A percentile compares a stretch with the other conserved stretches of the same genome.
Evolutionary conservation across 495 filamentous ascomycete species (phyloP).

Genomic region (Daldinia loculata): DNA sequence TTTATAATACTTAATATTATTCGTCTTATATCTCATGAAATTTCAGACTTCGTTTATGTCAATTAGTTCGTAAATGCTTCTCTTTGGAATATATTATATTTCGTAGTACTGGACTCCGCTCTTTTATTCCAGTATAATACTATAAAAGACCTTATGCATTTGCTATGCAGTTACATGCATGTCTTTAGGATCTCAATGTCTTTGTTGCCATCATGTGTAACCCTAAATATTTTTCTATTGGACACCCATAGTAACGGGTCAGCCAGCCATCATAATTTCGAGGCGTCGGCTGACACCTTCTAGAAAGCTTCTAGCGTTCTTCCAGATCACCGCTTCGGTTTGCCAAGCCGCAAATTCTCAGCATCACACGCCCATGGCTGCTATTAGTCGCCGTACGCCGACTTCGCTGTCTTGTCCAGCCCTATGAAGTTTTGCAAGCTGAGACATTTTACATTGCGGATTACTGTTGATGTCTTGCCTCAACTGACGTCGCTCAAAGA

Average conservation of each 20-base stretch:
- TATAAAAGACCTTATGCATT: not conserved
- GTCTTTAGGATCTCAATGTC: not conserved
- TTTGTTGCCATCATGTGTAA: constrained; percentile 29
- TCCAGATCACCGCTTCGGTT: constrained; percentile 30
- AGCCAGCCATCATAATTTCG: constrained; percentile 34
- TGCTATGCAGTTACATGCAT: not conserved
- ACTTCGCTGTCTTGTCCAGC: constrained; percentile 34
- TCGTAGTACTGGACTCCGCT: not conserved
- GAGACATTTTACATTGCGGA: constrained; percentile 19
- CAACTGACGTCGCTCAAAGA: constrained; percentile 12
- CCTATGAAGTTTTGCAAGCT: constrained; percentile 22
- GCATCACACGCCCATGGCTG: not conserved
- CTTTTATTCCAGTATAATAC: not conserved
- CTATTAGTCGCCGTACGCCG: constrained; percentile 26
- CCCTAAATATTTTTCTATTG: constrained; percentile 30
- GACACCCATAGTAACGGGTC: constrained; percentile 27
- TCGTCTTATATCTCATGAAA: not conserved
- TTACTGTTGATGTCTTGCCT: constrained; percentile 8
- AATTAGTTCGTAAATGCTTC: not conserved
- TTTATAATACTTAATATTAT: not conserved
- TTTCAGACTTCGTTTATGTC: not conserved
- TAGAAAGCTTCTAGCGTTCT: constrained; percentile 51
- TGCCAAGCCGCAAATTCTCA: constrained; percentile 20
- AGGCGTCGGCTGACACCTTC: constrained; percentile 49
- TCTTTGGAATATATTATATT: not conserved